Percentiles rank a stretch among this genome's conserved stretches.
Evolutionary conservation across 1,284 basidiomycete genomes (phyloP).

Genomic region (Leccinum pallidistipes): DNA sequence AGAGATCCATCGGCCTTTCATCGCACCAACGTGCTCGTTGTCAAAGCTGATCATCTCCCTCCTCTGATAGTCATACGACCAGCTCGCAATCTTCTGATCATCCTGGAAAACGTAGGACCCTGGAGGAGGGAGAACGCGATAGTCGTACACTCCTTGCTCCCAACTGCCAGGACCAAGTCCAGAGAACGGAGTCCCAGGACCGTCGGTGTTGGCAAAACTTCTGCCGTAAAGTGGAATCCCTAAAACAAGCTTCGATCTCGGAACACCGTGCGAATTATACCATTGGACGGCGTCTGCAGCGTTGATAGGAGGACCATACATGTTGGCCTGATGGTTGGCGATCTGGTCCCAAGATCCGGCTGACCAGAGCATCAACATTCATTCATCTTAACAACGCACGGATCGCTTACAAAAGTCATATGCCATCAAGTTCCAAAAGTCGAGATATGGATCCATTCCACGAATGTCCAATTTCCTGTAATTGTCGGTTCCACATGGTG

Average conservation of each 20-base stretch:
- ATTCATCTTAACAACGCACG: slow-evolving; percentile 9
- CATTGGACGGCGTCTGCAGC: slow-evolving; percentile 70
- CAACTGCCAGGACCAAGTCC: slow-evolving; percentile 76
- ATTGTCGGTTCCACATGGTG: slow-evolving; percentile 89
- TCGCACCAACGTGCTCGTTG: slow-evolving; percentile 60
- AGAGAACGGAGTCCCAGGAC: slow-evolving; percentile 76
- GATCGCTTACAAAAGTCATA: slow-evolving; percentile 70
- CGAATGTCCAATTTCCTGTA: slow-evolving; percentile 75
- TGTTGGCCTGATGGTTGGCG: slow-evolving; percentile 87
- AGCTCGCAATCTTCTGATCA: slow-evolving; percentile 62
- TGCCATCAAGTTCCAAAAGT: slow-evolving; percentile 98
- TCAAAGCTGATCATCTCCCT: slow-evolving; percentile 84
- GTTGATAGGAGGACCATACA: slow-evolving; percentile 69
- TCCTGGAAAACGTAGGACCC: slow-evolving; percentile 63
- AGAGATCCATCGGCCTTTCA: slow-evolving; percentile 78
- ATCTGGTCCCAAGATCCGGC: slow-evolving; percentile 81
- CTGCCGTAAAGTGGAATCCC: slow-evolving; percentile 92
- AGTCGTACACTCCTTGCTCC: slow-evolving; percentile 83
- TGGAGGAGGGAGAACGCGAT: slow-evolving; percentile 73
- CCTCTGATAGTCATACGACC: slow-evolving; percentile 68
- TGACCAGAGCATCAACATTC: slow-evolving; percentile 30
- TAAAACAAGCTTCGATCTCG: slow-evolving; percentile 80
- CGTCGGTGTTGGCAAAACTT: slow-evolving; percentile 84
- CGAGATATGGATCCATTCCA: slow-evolving; percentile 87
- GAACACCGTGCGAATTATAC: slow-evolving; percentile 74